phyloP scores from a whole-genome alignment of 306 rosid genomes.

The Casuarina cunninghamiana region DNA sequence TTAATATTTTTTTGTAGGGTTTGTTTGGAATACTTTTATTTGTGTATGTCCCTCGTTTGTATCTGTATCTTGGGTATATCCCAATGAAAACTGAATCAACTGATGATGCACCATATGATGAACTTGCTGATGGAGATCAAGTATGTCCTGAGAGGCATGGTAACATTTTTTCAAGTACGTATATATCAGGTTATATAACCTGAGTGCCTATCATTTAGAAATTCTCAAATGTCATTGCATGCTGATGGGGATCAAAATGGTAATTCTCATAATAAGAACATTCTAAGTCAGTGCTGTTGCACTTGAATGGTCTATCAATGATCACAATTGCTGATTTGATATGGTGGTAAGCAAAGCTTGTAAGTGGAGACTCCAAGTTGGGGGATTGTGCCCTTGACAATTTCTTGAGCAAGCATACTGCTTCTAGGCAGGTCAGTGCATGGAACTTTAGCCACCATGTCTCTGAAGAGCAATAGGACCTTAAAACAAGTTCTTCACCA shows the following conservation, averaged over 20 bases:
- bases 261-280: neutral
- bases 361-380: too few relatives aligned
- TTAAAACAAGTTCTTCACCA: too few relatives aligned
- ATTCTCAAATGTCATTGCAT: neutral
- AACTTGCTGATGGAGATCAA: slow-evolving; percentile 80
- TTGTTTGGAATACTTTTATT: slow-evolving; percentile 80
- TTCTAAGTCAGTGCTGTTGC: neutral
- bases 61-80: slow-evolving; percentile 78
- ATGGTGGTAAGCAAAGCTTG: too few relatives aligned
- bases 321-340: neutral
- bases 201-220: slow-evolving; percentile 9
- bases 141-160: slow-evolving; percentile 79
- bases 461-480: too few relatives aligned
- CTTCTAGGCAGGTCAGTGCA: too few relatives aligned
- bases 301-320: slow-evolving; percentile 2
- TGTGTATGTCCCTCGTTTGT: slow-evolving; percentile 70
- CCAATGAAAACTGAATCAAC: slow-evolving; percentile 58
- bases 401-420: too few relatives aligned
- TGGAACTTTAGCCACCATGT: too few relatives aligned
- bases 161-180: slow-evolving; percentile 73
- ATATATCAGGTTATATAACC: slow-evolving; percentile 18
- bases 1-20: slow-evolving; percentile 54
- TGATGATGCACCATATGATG: slow-evolving; percentile 70
- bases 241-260: slow-evolving; percentile 7
- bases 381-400: too few relatives aligned